These are phyloP conservation scores for Exserohilum turcica DNA, from an alignment of 2,329 filamentous ascomycete genomes.

Conservation along the genomic window DNA sequence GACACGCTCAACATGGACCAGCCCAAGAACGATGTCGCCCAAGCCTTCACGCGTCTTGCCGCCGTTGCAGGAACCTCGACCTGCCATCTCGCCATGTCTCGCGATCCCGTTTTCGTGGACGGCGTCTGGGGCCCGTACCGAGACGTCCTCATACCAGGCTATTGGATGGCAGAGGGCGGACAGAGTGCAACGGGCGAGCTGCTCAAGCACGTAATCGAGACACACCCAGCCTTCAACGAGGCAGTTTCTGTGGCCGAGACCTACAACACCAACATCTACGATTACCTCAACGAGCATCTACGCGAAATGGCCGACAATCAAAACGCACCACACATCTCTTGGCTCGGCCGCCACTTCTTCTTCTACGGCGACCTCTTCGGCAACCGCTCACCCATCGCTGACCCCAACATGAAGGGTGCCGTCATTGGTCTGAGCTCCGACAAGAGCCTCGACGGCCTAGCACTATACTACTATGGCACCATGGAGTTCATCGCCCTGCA, in stretches of 20 bases:
- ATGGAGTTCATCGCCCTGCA: slow-evolving; percentile 99
- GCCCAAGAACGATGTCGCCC: slow-evolving; percentile 82
- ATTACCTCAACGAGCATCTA: slow-evolving; percentile 89
- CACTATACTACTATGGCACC: slow-evolving; percentile 90
- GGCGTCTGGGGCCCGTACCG: slow-evolving; percentile 98
- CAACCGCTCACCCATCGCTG: slow-evolving; percentile 91
- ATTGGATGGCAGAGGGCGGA: slow-evolving; percentile 97
- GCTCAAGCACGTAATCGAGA: slow-evolving; percentile 91
- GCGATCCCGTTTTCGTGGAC: slow-evolving; percentile 87
- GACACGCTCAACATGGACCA: slow-evolving; percentile 70
- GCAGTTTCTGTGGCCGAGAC: slow-evolving; percentile 79
- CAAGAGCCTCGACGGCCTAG: slow-evolving; percentile 83
- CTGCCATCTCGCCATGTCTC: slow-evolving; percentile 95
- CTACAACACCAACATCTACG: slow-evolving; percentile 88
- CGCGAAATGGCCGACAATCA: slow-evolving; percentile 72
- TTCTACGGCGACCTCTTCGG: slow-evolving; percentile 98
- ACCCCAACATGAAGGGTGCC: slow-evolving; percentile 89
- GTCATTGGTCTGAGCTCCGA: slow-evolving; percentile 87
- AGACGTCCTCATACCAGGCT: slow-evolving; percentile 87
- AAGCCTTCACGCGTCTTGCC: slow-evolving; percentile 90
- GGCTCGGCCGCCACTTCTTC: slow-evolving; percentile 92
- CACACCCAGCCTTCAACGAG: slow-evolving; percentile 86
- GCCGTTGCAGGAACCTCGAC: slow-evolving; percentile 96
- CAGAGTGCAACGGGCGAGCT: slow-evolving; percentile 96
- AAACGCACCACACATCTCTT: slow-evolving; percentile 77